phyloP scores from a whole-genome alignment of 495 filamentous ascomycete species.

The Penicillium longicatenatum region DNA sequence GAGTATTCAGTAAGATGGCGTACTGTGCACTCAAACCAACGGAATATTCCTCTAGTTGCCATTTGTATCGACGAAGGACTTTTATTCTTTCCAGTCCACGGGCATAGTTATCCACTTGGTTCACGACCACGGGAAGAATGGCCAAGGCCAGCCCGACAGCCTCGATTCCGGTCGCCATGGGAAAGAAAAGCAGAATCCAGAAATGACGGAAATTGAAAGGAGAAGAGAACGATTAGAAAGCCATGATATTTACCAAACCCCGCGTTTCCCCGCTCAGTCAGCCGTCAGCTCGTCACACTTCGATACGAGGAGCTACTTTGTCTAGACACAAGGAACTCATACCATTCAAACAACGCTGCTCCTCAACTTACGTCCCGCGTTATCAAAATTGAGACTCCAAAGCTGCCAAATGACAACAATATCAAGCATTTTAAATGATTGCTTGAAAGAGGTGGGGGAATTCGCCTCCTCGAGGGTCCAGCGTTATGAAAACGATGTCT shows the following conservation, averaged over 20 bases:
- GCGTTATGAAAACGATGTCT: constrained; percentile 8
- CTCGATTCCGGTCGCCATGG: constrained; percentile 30
- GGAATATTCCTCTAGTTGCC: neutral
- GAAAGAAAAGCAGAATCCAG: neutral
- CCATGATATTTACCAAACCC: no score
- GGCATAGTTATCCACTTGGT: constrained; percentile 28
- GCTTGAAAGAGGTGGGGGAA: neutral
- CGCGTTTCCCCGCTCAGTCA: no score
- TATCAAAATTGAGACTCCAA: no score
- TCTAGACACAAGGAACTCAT: no score
- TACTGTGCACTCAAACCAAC: neutral
- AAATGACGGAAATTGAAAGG: no score
- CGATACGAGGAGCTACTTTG: no score
- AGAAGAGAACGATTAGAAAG: no score
- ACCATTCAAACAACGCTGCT: no score
- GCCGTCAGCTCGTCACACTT: no score
- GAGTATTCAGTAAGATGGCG: neutral
- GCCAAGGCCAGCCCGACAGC: constrained; percentile 27
- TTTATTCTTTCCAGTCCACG: constrained; percentile 24
- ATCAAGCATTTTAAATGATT: neutral
- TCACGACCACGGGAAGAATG: constrained; percentile 28
- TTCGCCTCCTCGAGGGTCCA: neutral
- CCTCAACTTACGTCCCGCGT: no score
- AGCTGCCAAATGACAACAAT: neutral
- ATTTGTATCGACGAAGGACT: neutral